A percentile compares a stretch with the other conserved stretches of the same genome.
These are phyloP conservation scores for Chaetomiaceae sp. DNA, from an alignment of 2,329 filamentous ascomycete species.

Conservation along the genomic window DNA sequence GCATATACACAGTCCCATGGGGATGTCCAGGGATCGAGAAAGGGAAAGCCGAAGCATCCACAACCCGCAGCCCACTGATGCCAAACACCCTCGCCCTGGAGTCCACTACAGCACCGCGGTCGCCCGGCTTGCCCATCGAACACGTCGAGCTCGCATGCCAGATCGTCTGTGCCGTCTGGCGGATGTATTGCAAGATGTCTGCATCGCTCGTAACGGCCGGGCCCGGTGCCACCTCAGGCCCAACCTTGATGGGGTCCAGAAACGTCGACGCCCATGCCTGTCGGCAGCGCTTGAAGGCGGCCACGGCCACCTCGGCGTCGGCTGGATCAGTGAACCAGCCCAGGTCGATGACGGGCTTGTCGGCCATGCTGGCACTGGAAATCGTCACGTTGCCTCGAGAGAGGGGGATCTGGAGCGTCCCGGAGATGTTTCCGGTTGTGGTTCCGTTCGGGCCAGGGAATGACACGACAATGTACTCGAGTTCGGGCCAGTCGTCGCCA, in stretches of 20 bases:
- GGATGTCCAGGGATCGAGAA: slow-evolving; percentile 24
- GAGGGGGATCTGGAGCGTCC: too few species aligned
- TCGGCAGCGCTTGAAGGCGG: not conserved
- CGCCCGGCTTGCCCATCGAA: slow-evolving; percentile 31
- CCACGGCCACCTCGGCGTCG: slow-evolving; percentile 5
- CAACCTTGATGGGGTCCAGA: not conserved
- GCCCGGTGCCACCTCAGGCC: slow-evolving; percentile 31
- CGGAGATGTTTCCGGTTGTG: too few species aligned
- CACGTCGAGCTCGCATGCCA: slow-evolving; percentile 25
- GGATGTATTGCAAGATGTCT: slow-evolving; percentile 37
- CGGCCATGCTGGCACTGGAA: too few species aligned
- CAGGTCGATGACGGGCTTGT: slow-evolving; percentile 25
- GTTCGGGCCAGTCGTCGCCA: too few species aligned
- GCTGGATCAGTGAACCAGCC: slow-evolving; percentile 23
- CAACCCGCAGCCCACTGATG: slow-evolving; percentile 24
- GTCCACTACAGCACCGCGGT: slow-evolving; percentile 25
- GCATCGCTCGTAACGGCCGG: slow-evolving; percentile 36
- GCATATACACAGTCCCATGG: slow-evolving; percentile 24
- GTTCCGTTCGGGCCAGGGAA: too few species aligned
- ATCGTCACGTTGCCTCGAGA: too few species aligned
- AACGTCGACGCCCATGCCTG: not conserved
- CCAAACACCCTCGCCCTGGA: slow-evolving; percentile 24
- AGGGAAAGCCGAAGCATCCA: slow-evolving; percentile 22
- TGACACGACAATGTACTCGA: too few species aligned
- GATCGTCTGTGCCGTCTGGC: slow-evolving; percentile 23